A percentile compares a stretch with the other conserved stretches of the same genome.
Evolutionary conservation across 1,284 basidiomycete genomes (phyloP).

Genomic region (Cryptococcus wingfieldii): DNA sequence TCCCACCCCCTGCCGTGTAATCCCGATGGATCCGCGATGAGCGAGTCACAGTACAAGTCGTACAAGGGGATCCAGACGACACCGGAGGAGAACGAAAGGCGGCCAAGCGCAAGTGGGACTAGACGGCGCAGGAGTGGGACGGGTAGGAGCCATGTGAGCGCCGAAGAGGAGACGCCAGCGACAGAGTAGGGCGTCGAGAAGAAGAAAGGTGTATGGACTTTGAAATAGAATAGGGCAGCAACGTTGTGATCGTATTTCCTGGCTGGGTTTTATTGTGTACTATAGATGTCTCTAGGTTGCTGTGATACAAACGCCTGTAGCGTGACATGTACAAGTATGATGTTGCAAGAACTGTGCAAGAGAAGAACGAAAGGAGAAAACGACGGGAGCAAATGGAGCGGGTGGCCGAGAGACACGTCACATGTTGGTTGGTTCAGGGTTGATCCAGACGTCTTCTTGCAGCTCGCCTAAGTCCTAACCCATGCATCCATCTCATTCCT

Average conservation of each 20-base stretch:
- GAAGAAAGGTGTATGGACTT: not conserved
- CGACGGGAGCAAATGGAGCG: too few relatives aligned
- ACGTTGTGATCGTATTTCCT: not conserved
- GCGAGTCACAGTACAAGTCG: slow-evolving; percentile 47
- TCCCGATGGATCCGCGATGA: slow-evolving; percentile 46
- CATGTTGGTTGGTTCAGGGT: too few relatives aligned
- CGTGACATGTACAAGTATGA: not conserved
- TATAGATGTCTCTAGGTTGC: not conserved
- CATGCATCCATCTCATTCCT: too few relatives aligned
- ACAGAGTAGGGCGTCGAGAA: not conserved
- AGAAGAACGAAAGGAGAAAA: too few relatives aligned
- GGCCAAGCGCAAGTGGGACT: not conserved
- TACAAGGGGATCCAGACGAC: slow-evolving; percentile 26
- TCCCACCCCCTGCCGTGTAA: slow-evolving; percentile 46
- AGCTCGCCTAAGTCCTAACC: too few relatives aligned
- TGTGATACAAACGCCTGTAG: not conserved
- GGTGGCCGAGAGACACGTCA: too few relatives aligned
- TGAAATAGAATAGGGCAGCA: not conserved
- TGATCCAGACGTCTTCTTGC: too few relatives aligned
- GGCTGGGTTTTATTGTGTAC: not conserved
- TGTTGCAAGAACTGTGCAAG: too few relatives aligned
- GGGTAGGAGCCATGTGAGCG: not conserved
- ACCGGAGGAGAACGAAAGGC: slow-evolving; percentile 3
- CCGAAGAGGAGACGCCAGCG: not conserved
- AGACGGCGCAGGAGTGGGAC: not conserved